Evolutionary conservation across 2,329 filamentous ascomycete genomes (phyloP), one percentile per base, ranked within the genome.

Genomic region (Colletotrichum eremochloae): DNA sequence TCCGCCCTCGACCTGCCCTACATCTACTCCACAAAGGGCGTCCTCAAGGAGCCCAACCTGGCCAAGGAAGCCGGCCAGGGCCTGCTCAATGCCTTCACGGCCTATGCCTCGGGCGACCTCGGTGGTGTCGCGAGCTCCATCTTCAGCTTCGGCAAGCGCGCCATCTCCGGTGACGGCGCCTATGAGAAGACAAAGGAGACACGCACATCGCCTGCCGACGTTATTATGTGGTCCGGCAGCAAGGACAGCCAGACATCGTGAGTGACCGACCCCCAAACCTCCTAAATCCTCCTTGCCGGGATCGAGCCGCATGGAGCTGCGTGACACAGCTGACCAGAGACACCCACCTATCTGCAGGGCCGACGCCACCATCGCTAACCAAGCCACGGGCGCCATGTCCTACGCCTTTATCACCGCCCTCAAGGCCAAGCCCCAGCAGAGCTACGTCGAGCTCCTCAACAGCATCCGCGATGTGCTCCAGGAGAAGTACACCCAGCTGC

Each of bases 341-440:
- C 44, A 18, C 42, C 15, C 14, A 20, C 44, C 20, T 48, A 50
- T 55, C 33, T 29, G 67, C 76, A 97, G 95, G 71, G 93, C 94
- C 83, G 96, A 99, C 81, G 95, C 96, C 15, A 93, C 91, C 38
- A 98, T 98, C 76, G 90, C 88, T 55, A 91, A 94, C 68, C 89
- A 98, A 84, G 96, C 96, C 44, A 99, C 96, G 0, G 96, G 96
- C 67, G 96, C 96, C 82, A 98, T 99, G 96, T 97, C 95, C 4
- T 98, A 93, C 91, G 96, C 96, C 2, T 99, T 99, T 82, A 96
- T 99, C 81, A 91, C 89, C 1, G 92, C 95, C 29, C 88, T 98
- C 79, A 95, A 93, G 86, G 94, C 95, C 85, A 97, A 97, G 80
- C 94, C 94, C 0, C 92, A 97, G 80, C 96, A 98, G 86, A 97